These are phyloP conservation scores for Ceratocystis harringtonii DNA, from an alignment of 2,329 filamentous ascomycete genomes.

Conservation along the genomic window DNA sequence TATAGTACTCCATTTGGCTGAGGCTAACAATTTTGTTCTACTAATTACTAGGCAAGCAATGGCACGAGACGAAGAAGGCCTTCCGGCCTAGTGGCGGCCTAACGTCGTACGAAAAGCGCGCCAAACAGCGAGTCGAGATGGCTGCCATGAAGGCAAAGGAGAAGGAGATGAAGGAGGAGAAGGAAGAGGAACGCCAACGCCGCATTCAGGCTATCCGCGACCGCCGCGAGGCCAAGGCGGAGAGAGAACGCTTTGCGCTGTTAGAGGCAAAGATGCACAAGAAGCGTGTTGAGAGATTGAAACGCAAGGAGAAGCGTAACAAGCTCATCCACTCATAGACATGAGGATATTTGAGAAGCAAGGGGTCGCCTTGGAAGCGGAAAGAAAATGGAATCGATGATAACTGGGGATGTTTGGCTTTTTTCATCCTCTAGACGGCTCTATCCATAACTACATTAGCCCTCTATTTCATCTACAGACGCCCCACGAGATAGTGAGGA, in stretches of 20 bases:
- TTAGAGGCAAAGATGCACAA: constrained; percentile 96
- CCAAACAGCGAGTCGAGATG: constrained; percentile 52
- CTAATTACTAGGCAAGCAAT: constrained; percentile 64
- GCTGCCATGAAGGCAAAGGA: constrained; percentile 80
- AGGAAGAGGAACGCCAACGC: constrained; percentile 76
- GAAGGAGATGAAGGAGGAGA: constrained; percentile 91
- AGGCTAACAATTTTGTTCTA: background rate
- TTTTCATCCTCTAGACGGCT: constrained; percentile 6
- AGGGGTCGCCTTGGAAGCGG: background rate
- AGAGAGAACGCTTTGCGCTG: constrained; percentile 82
- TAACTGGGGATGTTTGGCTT: constrained; percentile 1
- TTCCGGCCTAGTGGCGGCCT: constrained; percentile 72
- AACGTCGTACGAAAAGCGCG: constrained; percentile 63
- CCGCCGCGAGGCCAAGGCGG: constrained; percentile 74
- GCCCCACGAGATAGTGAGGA: background rate
- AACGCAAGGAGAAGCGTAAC: constrained; percentile 92
- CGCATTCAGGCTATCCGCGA: constrained; percentile 70
- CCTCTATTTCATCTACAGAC: background rate
- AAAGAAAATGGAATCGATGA: background rate
- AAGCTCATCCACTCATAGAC: constrained; percentile 56
- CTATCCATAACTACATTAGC: background rate
- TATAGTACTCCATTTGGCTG: background rate
- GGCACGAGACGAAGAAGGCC: constrained; percentile 68
- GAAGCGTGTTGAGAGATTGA: constrained; percentile 84
- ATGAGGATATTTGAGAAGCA: background rate